These are phyloP conservation scores for Perilla frutescens DNA, from an alignment of 257 asterid species.

Conservation along the genomic window DNA sequence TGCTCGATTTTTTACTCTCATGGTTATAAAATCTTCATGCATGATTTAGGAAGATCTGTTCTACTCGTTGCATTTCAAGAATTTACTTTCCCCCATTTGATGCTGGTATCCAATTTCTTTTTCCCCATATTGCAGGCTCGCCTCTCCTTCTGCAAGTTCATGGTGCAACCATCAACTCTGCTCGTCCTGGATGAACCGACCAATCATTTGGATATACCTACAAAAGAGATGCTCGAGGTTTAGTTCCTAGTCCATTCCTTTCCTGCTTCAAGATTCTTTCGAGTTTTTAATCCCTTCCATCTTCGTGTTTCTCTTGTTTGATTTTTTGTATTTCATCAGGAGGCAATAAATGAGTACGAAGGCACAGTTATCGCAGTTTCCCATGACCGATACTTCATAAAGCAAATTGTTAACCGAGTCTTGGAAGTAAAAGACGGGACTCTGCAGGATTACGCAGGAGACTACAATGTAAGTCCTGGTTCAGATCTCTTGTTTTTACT, in stretches of 20 bases:
- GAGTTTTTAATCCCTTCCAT: background rate
- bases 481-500: background rate
- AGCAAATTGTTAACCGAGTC: constrained; percentile 93
- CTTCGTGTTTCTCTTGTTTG: constrained; percentile 23
- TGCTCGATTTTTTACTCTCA: background rate
- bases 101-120: background rate
- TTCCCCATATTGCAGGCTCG: constrained; percentile 68
- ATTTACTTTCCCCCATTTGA: constrained; percentile 2
- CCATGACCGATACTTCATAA: constrained; percentile 96
- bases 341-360: constrained; percentile 88
- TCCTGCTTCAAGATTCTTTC: background rate
- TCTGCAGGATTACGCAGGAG: constrained; percentile 92
- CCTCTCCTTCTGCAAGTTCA: constrained; percentile 99
- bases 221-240: constrained; percentile 99
- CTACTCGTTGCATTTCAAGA: background rate
- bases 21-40: background rate
- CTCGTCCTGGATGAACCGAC: constrained; percentile 97
- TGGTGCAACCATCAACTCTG: constrained; percentile 94
- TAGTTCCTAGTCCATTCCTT: constrained; percentile 20
- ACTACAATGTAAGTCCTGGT: constrained; percentile 73
- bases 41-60: background rate
- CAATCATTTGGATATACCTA: constrained; percentile 93
- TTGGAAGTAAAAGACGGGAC: constrained; percentile 88
- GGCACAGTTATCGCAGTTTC: constrained; percentile 97
- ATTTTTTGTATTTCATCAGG: constrained; percentile 48